Conservation (phyloP, 2,329 filamentous ascomycete species). For the Rutstroemia sp. region DNA sequence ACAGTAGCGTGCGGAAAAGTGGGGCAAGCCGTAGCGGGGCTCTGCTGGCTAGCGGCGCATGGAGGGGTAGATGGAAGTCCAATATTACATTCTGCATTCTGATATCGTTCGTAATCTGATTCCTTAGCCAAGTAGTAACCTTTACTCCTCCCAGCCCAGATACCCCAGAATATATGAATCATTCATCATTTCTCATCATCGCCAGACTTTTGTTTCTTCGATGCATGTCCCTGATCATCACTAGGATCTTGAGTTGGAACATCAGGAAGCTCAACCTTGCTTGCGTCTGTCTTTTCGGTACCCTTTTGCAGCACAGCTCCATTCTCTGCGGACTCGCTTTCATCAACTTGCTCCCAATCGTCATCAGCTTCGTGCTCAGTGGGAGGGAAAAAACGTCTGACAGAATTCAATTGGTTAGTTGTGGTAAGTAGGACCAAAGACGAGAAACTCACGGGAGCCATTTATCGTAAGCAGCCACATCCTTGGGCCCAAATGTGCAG, state of each 20-base stretch:
- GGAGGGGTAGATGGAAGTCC: constrained; percentile 1
- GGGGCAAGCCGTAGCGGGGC: neutral
- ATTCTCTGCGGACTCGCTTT: constrained; percentile 22
- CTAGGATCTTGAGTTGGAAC: constrained; percentile 32
- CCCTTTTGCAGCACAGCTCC: constrained; percentile 10
- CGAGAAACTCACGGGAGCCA: constrained; percentile 60
- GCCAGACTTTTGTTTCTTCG: constrained; percentile 31
- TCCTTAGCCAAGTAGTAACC: neutral
- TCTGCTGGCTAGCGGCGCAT: neutral
- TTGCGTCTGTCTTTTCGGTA: constrained; percentile 16
- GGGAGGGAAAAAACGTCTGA: constrained; percentile 42
- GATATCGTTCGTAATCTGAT: neutral
- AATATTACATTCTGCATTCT: neutral
- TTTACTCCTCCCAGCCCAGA: neutral
- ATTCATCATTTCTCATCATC: constrained; percentile 10
- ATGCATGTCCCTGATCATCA: constrained; percentile 24
- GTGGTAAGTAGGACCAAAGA: constrained; percentile 1
- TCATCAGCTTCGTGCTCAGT: constrained; percentile 26
- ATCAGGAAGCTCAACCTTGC: constrained; percentile 29
- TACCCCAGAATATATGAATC: neutral
- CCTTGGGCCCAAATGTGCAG: constrained; percentile 74
- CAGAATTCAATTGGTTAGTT: neutral
- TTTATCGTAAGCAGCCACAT: constrained; percentile 64
- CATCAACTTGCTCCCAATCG: constrained; percentile 25
- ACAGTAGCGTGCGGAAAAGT: neutral